Evolutionary conservation across 2,329 filamentous ascomycete species (phyloP), one percentile per base, ranked within the genome.

Genomic region (Phaeosphaeriaceae sp.): DNA sequence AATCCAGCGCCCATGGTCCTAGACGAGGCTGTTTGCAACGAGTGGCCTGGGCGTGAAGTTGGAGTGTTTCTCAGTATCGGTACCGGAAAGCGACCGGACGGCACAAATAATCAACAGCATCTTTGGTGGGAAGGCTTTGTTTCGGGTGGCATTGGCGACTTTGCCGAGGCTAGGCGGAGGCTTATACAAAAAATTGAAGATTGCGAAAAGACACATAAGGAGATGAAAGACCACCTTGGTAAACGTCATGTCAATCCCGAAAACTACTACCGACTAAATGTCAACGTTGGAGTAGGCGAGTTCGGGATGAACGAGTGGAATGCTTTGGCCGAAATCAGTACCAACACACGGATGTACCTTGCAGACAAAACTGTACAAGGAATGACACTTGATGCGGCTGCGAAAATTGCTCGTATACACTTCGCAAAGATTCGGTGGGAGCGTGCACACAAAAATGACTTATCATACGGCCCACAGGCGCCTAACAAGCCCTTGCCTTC

Each of bases 231-330:
- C 39, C 85, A 92, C 59, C 79, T 97, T 17, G 76, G 83, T 6
- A 89, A 87, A 70, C 85, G 92, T 28, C 85, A 88, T 20, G 90
- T 97, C 51, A 92, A 89, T 63, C 83, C 85, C 42, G 92, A 97
- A 50, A 90, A 95, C 71, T 99, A 99, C 77, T 96, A 92, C 72
- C 88, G 94, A 6, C 79, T 97, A n/a, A 99, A 99, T 58, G 94
- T 97, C 33, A 92, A 97, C 68, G 87, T 96, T 13, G 94, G 93
- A 1, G 92, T 97, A 3, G 92, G 93, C 44, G 94, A 97, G 68
- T 97, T 97, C 71, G 93, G 90, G 42, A 97, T 99, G 92, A 99
- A 97, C 69, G 94, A 97, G 71, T 99, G 94, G 94, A 85, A 90
- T 64, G 85, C 92, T 3, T 78, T 97, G n/a, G 88, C 90, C 20